Conservation (phyloP, 148 eudicot species). For the Rhododendron kiyosumense region DNA sequence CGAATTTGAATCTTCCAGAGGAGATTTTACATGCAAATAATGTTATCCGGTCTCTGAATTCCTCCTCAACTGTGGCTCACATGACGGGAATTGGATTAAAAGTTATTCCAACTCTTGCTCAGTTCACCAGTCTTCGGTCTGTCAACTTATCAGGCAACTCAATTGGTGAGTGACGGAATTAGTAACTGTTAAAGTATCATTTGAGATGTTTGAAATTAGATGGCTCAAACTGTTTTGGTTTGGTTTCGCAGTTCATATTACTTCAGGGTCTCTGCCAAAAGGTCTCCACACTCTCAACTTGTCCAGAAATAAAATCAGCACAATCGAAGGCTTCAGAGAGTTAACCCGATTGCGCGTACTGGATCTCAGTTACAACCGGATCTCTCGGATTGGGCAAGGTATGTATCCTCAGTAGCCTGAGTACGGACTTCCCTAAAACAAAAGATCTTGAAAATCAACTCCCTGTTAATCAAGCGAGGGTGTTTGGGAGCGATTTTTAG, state of each 20-base stretch:
- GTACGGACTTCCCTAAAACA: background rate
- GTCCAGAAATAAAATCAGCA: constrained; percentile 73
- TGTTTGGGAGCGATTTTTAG: background rate
- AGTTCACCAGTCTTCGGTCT: constrained; percentile 71
- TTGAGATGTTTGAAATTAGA: background rate
- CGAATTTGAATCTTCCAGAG: constrained; percentile 42
- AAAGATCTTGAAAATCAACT: background rate
- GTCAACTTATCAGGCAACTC: constrained; percentile 81
- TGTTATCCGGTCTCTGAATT: constrained; percentile 71
- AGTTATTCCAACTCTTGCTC: constrained; percentile 60
- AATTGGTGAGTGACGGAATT: constrained; percentile 43
- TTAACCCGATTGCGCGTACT: constrained; percentile 68
- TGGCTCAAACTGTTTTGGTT: constrained; percentile 9
- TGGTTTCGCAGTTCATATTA: constrained; percentile 52
- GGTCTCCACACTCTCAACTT: constrained; percentile 80
- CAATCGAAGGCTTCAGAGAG: constrained; percentile 86
- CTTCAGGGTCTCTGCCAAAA: constrained; percentile 80
- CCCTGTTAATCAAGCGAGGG: background rate
- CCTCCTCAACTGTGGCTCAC: constrained; percentile 89
- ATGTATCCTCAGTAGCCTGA: constrained; percentile 5
- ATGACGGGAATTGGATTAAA: constrained; percentile 74
- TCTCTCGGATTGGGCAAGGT: constrained; percentile 90
- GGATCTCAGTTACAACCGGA: constrained; percentile 79
- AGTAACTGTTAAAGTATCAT: background rate
- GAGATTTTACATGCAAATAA: constrained; percentile 68